Evolutionary conservation across 2,329 filamentous ascomycete species (phyloP), one percentile per base, ranked within the genome.

Genomic region (Epichloe scottii): DNA sequence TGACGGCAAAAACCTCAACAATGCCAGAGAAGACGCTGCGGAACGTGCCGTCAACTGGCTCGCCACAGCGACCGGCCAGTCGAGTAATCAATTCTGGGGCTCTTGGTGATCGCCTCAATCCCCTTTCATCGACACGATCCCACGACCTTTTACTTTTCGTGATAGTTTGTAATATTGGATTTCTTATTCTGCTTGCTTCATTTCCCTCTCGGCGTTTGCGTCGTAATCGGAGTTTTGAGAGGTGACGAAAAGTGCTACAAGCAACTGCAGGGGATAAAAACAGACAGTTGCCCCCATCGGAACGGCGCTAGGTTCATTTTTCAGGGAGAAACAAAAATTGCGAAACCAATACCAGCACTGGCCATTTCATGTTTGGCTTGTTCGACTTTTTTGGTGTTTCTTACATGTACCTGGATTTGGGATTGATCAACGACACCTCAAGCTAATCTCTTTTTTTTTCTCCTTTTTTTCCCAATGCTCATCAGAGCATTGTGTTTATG

Each of bases 21-120:
- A 94, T 62, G 89, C 89, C 53, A 84, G 81, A 68, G 89, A 95
- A 67, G 89, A 95, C 65, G 89, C 88, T n/a, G 89, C 89, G 57
- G 88, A 95, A 68, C 78, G 85, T 55, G 89, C 89, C 26, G 67
- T 86, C 54, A 77, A 74, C 61, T 77, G 75, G 68, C 66, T 87
- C 50, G 69, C 58, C 51, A 65, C 64, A 47, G 70, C 68, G 46
- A 66, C 55, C 12, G 45, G 50, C 19, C 56, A 49, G 40, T 63
- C 62, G 39, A 57, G 56, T 10, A 56, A 52, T 17, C 59, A 59
- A 37, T 53, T 55, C 5, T 65, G 59, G 57, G 53, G 54, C 21
- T 56, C 56, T 46, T 64, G 58, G 52, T 56, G 35, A 52, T 38
- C 15, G 17, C 21, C 8, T 21, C 6, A 15, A 35, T 15, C 7